phyloP scores from a whole-genome alignment of 352 stramenopile species.

The Phytophthora pistaciae region DNA sequence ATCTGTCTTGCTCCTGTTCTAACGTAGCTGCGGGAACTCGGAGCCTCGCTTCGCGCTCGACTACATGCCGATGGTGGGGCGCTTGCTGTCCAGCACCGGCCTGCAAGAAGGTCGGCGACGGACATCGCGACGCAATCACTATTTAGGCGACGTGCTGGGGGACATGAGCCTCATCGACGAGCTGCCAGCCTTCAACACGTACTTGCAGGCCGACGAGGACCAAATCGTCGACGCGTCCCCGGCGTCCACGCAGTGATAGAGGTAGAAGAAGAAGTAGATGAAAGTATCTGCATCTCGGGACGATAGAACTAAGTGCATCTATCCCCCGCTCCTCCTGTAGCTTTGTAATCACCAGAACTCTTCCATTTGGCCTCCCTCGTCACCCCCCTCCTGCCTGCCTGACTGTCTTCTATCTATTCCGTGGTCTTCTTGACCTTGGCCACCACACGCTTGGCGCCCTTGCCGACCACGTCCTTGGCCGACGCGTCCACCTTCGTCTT shows the following conservation, averaged over 20 bases:
- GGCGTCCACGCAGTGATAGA: constrained; percentile 34
- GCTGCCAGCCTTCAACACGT: constrained; percentile 57
- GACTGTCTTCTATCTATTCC: constrained; percentile 54
- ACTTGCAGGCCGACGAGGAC: constrained; percentile 44
- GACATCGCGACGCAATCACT: constrained; percentile 76
- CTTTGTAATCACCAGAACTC: constrained; percentile 41
- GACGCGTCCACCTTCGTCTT: constrained; percentile 69
- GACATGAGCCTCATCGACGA: constrained; percentile 79
- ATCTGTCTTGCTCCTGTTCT: constrained; percentile 6
- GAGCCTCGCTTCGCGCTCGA: constrained; percentile 63
- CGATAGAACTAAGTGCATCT: neutral
- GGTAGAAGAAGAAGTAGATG: neutral
- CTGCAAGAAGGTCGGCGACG: constrained; percentile 70
- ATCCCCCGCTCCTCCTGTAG: constrained; percentile 11
- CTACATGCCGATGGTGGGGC: constrained; percentile 77
- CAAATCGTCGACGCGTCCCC: constrained; percentile 67
- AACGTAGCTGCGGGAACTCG: constrained; percentile 38
- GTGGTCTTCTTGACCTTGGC: constrained; percentile 72
- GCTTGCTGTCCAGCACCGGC: constrained; percentile 55
- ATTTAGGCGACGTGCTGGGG: constrained; percentile 76
- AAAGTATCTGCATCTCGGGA: constrained; percentile 13
- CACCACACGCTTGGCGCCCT: constrained; percentile 44
- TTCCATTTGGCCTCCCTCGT: constrained; percentile 31
- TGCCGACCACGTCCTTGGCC: constrained; percentile 37
- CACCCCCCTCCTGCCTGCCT: neutral